Base-by-base conservation (phyloP, 352 stramenopile genomes). In the Globisporangium yorkense region DNA sequence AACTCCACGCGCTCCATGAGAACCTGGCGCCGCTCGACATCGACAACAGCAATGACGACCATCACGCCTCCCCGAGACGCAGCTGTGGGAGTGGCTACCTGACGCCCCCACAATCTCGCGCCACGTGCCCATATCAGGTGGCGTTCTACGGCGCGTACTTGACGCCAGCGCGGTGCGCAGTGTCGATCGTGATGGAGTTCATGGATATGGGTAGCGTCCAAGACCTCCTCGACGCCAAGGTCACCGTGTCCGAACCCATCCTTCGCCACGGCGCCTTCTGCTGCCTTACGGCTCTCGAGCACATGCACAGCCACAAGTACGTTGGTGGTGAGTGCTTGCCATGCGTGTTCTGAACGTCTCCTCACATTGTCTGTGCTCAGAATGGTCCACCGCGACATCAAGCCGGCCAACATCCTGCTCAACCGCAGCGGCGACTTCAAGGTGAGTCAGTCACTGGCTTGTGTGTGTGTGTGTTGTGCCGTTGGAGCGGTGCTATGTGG, bases 161-260 rank as follows among this genome's bases (percentile, higher is more conserved):
- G 8, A 88, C 84, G 24, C 75, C 83, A 8, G 65, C 84, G 0
- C 79, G 87, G 51, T 80, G 82, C 27, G 81, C 74, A 0, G 74
- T 97, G 31, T 89, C 75, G 27, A 88, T 97, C 24, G 88, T 96
- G 44, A 92, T 97, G 76, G 89, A 97, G 61, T 97, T 96, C 46
- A 97, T 97, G 89, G 83, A 97, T 50, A 83, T 88, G 57, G 90
- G 90, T 18, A 96, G 83, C 43, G 63, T 97, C 0, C 85, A 97
- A 54, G 81, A 92, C 35, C 63, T 90, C 2, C 54, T 90, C 8
- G 72, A 87, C n/a, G 65, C 61, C 0, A 69, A 70, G 5, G 51
- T 77, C 16, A 72, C 74, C 0, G 64, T 88, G 2, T 71, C 79
- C 0, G 84, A 94, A 55, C 47, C 63, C 3, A 65, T 94, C 0